Base-by-base conservation (phyloP, 257 asterid species). In the Solanum sejunctum region DNA sequence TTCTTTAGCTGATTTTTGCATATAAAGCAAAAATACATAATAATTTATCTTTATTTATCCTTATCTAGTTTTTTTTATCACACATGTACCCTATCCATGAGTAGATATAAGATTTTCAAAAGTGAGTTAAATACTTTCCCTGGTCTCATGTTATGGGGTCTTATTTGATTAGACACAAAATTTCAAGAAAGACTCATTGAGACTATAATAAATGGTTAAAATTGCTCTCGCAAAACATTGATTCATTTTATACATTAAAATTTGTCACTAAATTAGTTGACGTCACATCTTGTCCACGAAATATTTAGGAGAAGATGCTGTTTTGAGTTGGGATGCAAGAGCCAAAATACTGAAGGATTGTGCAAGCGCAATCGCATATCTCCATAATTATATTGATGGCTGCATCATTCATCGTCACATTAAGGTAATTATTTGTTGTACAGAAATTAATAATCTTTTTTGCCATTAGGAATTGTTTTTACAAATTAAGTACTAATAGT, bases 331-430 rank as follows among this genome's bases (percentile, higher is more conserved):
- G 98, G 89, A 90, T 58, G 83, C 56, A 26, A 91, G 98, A 87
- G 94, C 93, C 55, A 91, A 88, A 57, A 93, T 92, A 85, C 81
- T 95, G 66, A 88, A 94, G 79, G 92, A 92, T 49, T 95, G 98
- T 82, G 94, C 97, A 21, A 85, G 86, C 47, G 97, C 97, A 83
- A 94, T 95, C 75, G 91, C 86, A 58, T 95, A 92, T 87, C 97
- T 94, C 36, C 98, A 94, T 84, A 84, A 86, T 55, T 91, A 92
- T 84, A 83, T 77, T 13, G 94, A 90, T 77, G 98, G 98, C 45
- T 88, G 94, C 93, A 94, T 93, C 26, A 95, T 93, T 86, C 98
- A 95, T 85, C 86, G 92, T 78, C 97, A 93, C 80, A 92, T 95
- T 69, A 95, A 95, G 97, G 97, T 92, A 87, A 39, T 17, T 6